A percentile compares a stretch with the other conserved stretches of the same genome.
phyloP scores from a whole-genome alignment of 2,329 filamentous ascomycete genomes.

The Colletotrichum gloeosporioides region DNA sequence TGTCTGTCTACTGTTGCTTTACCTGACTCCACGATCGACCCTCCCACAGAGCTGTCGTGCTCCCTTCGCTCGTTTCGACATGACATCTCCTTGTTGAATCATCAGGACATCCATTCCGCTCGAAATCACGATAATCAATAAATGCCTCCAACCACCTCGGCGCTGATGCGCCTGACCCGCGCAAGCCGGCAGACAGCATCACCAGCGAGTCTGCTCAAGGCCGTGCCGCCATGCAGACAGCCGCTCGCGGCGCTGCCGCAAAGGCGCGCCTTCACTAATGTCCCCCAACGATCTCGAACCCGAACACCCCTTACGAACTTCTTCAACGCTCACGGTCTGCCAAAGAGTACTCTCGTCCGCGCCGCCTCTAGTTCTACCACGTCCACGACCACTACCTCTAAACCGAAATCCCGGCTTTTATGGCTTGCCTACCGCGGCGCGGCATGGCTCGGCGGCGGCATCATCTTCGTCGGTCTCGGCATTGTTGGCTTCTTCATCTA shows the following conservation, averaged over 20 bases:
- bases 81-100: slow-evolving; percentile 2
- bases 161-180: slow-evolving; percentile 17
- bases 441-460: slow-evolving; percentile 76
- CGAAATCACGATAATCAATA: background rate
- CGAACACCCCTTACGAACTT: slow-evolving; percentile 16
- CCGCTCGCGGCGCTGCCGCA: slow-evolving; percentile 1
- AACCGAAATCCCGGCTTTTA: slow-evolving; percentile 47
- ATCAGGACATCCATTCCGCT: background rate
- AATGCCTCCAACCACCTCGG: slow-evolving; percentile 19
- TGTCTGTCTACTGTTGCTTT: background rate
- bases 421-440: slow-evolving; percentile 73
- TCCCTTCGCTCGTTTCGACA: slow-evolving; percentile 11
- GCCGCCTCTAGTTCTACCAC: slow-evolving; percentile 54
- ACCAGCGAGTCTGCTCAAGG: background rate
- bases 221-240: background rate
- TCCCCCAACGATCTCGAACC: slow-evolving; percentile 10
- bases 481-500: slow-evolving; percentile 90
- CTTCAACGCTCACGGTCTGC: slow-evolving; percentile 11
- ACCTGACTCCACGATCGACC: background rate
- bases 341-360: slow-evolving; percentile 33
- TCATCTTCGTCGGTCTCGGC: slow-evolving; percentile 71
- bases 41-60: background rate
- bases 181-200: background rate
- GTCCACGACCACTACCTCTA: slow-evolving; percentile 45
- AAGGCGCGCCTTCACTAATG: slow-evolving; percentile 11